Evolutionary conservation across 2,329 filamentous ascomycete genomes (phyloP), one percentile per base, ranked within the genome.

Genomic region (Trichoderma sp.): DNA sequence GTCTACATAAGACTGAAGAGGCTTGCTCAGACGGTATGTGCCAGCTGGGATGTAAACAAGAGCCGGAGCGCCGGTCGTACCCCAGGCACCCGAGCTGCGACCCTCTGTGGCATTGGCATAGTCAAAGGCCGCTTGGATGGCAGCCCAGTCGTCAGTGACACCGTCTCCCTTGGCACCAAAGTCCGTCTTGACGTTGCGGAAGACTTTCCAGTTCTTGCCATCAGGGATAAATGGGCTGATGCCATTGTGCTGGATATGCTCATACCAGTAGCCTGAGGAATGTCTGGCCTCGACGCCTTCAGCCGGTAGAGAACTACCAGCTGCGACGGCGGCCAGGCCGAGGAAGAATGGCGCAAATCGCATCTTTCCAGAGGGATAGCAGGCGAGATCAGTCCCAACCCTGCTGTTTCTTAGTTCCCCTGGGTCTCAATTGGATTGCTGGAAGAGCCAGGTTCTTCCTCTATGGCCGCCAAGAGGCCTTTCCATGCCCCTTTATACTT

Each of bases 91-190:
- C 3, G 64, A 66, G 34, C 61, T 69, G 27, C 70, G 69, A 15
- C 17, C 57, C 8, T 64, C 27, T 7, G 60, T 70, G n/a, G 60
- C 61, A 17, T 68, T 69, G 29, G 63, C 69, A 59, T 63, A 71
- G 58, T 70, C 63, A 45, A 71, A 60, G 13, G 69, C 70, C 8
- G 70, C 69, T 64, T 71, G 70, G 27, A 97, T 94, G 58, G 92
- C 91, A 2, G 80, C 87, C 0, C 92, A 94, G 76, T 95, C 92
- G 77, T 97, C 93, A 25, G 89, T 90, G 0, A 81, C 77, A 65
- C 81, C 84, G 76, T 84, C 84, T 79, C 89, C 89, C 71, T 81
- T 84, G 35, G 90, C 89, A 56, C 90, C 89, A 74, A 84, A 92
- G 71, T 91, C 88, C 8, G 68, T 70, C 77, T 84, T 86, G 34